phyloP scores from a whole-genome alignment of 2,329 filamentous ascomycete species.

The Alternaria arborescens region DNA sequence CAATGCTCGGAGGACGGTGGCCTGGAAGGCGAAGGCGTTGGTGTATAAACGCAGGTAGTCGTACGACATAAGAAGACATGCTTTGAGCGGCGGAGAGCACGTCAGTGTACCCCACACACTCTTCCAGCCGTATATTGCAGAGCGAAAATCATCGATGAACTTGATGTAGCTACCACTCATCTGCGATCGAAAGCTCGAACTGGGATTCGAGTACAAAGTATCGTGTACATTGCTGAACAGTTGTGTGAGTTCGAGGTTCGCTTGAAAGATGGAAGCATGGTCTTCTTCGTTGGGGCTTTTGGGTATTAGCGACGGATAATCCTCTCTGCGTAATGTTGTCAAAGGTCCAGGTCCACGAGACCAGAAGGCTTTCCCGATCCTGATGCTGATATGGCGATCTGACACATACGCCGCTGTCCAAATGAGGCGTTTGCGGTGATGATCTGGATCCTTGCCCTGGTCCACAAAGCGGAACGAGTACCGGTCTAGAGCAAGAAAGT shows the following conservation, averaged over 20 bases:
- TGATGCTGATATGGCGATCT: constrained; percentile 67
- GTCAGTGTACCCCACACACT: constrained; percentile 72
- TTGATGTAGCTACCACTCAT: constrained; percentile 76
- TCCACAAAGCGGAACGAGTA: constrained; percentile 71
- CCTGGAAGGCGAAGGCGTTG: constrained; percentile 79
- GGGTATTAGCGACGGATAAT: constrained; percentile 72
- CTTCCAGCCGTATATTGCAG: constrained; percentile 75
- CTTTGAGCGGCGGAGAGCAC: constrained; percentile 72
- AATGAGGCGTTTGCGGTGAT: constrained; percentile 70
- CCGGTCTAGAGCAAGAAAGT: constrained; percentile 74
- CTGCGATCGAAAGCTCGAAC: constrained; percentile 74
- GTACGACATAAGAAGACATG: constrained; percentile 73
- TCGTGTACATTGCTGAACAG: constrained; percentile 79
- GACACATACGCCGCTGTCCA: constrained; percentile 66
- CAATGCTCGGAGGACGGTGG: constrained; percentile 63
- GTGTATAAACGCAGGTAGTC: constrained; percentile 78
- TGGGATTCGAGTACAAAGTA: constrained; percentile 75
- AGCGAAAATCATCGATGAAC: constrained; percentile 77
- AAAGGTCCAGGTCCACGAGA: constrained; percentile 74
- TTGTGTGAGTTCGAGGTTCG: constrained; percentile 74
- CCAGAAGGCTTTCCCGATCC: constrained; percentile 78
- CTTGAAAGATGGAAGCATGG: constrained; percentile 73
- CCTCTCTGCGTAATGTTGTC: constrained; percentile 69
- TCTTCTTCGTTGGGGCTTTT: constrained; percentile 69
- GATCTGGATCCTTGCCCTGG: constrained; percentile 65